Conservation (phyloP, 139 green algal genomes). For the Chlamydomonas sphaeroides region DNA sequence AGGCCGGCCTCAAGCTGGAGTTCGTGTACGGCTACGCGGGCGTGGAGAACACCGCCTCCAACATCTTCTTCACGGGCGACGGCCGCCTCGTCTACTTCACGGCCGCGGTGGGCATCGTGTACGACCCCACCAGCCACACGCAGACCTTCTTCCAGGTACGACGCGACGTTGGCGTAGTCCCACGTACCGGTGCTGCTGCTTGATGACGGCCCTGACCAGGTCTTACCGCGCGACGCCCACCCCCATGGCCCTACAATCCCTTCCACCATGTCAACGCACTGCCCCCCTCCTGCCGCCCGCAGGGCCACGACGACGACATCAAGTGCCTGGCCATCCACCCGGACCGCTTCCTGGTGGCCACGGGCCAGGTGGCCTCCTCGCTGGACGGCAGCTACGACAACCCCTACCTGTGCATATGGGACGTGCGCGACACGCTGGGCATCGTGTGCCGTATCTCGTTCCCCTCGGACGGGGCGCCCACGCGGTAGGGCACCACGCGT, state of each 20-base stretch:
- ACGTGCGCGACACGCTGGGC: conserved; percentile 50
- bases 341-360: conserved; percentile 58
- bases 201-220: too few species aligned
- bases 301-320: conserved; percentile 83
- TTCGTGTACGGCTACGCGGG: conserved; percentile 80
- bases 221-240: too few species aligned
- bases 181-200: too few species aligned
- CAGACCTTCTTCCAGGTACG: conserved; percentile 76
- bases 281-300: not conserved
- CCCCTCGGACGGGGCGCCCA: conserved; percentile 44
- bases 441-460: conserved; percentile 49
- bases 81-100: conserved; percentile 72
- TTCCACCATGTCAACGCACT: too few species aligned
- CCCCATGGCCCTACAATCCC: too few species aligned
- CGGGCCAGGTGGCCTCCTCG: conserved; percentile 52
- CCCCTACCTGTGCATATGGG: conserved; percentile 72
- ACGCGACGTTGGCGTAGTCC: too few species aligned
- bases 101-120: conserved; percentile 76
- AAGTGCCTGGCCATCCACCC: conserved; percentile 66
- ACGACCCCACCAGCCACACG: conserved; percentile 60
- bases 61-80: conserved; percentile 67
- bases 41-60: conserved; percentile 55
- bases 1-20: conserved; percentile 69
- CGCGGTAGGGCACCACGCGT: too few species aligned
- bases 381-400: conserved; percentile 36